These are phyloP conservation scores for Solanum chacoense DNA, from an alignment of 305 asterid species.

Conservation along the genomic window DNA sequence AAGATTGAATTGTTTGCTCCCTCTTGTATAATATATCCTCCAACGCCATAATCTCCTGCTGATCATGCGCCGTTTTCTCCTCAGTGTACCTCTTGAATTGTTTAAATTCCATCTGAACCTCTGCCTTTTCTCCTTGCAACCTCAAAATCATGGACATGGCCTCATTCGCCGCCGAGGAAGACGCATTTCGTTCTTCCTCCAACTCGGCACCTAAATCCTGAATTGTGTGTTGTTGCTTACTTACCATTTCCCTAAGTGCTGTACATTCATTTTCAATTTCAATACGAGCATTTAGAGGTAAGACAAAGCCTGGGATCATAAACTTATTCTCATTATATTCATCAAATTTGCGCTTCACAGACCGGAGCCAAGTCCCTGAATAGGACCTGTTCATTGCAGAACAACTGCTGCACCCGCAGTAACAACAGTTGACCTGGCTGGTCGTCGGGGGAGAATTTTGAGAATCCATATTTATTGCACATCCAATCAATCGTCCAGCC, in stretches of 20 bases:
- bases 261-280: slow-evolving; percentile 67
- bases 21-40: slow-evolving; percentile 87
- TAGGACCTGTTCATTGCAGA: slow-evolving; percentile 31
- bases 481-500: slow-evolving; percentile 17
- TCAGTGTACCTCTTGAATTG: slow-evolving; percentile 90
- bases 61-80: slow-evolving; percentile 94
- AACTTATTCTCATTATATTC: slow-evolving; percentile 35
- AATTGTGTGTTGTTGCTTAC: slow-evolving; percentile 68
- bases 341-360: slow-evolving; percentile 71
- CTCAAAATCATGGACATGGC: slow-evolving; percentile 99
- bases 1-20: slow-evolving; percentile 74
- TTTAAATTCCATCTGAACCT: slow-evolving; percentile 87
- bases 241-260: slow-evolving; percentile 72
- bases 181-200: slow-evolving; percentile 94
- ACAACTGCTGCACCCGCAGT: slow-evolving; percentile 71
- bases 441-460: slow-evolving; percentile 22
- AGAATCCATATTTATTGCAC: slow-evolving; percentile 45
- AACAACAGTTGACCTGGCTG: slow-evolving; percentile 46
- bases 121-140: slow-evolving; percentile 97
- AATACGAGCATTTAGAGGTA: slow-evolving; percentile 72
- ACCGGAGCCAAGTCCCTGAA: slow-evolving; percentile 46
- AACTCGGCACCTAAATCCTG: slow-evolving; percentile 66
- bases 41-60: slow-evolving; percentile 51
- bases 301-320: slow-evolving; percentile 42
- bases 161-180: slow-evolving; percentile 90